phyloP scores from a whole-genome alignment of 192 early-diverging fungal genomes.

The Funneliformis mosseae region DNA sequence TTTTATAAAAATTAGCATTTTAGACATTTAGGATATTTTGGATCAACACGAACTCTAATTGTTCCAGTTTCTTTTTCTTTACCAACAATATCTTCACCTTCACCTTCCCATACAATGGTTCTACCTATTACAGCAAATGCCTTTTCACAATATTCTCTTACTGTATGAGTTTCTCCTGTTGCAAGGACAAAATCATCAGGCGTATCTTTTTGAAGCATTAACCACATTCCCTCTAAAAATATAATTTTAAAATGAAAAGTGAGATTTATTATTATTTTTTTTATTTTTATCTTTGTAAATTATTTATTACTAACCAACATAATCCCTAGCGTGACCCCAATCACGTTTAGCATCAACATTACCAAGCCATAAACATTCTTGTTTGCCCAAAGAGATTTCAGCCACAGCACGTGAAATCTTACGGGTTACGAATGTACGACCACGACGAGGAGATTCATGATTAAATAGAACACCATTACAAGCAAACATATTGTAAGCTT shows the following conservation, averaged over 20 bases:
- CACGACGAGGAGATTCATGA: constrained; percentile 76
- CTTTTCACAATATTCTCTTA: constrained; percentile 76
- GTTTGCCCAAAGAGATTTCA: constrained; percentile 65
- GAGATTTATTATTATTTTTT: not conserved
- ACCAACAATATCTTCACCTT: constrained; percentile 63
- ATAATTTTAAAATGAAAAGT: not conserved
- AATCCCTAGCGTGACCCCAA: constrained; percentile 82
- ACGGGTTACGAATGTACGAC: constrained; percentile 76
- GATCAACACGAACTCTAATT: constrained; percentile 65
- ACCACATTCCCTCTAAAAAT: constrained; percentile 71
- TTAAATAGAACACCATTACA: constrained; percentile 82
- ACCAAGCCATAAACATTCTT: constrained; percentile 72
- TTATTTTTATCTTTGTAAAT: not conserved
- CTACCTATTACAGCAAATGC: constrained; percentile 64
- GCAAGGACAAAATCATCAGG: constrained; percentile 78
- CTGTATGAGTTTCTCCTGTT: constrained; percentile 81
- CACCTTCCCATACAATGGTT: constrained; percentile 68
- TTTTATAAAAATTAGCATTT: no score
- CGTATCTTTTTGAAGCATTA: constrained; percentile 75
- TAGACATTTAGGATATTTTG: no score
- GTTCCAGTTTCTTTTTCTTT: constrained; percentile 54
- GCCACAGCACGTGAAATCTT: constrained; percentile 80
- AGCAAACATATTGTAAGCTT: constrained; percentile 77
- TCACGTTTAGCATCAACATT: constrained; percentile 80
- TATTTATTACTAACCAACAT: constrained; percentile 43